phyloP scores from a whole-genome alignment of 768 basidiomycete genomes.

The Leccinum longicurvipes region DNA sequence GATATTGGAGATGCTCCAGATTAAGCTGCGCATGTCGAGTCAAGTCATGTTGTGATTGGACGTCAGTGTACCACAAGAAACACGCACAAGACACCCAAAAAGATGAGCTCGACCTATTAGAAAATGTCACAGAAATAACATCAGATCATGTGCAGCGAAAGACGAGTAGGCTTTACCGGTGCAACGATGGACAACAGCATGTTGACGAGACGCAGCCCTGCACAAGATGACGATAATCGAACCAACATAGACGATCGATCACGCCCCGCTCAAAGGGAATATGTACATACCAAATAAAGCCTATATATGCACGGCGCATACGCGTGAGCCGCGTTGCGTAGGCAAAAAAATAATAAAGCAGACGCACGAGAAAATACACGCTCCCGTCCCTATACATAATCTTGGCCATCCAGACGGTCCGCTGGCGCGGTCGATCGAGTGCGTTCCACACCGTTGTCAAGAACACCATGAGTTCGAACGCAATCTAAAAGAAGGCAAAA shows the following conservation, averaged over 20 bases:
- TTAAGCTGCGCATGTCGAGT: conserved; percentile 23
- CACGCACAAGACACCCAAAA: conserved; percentile 23
- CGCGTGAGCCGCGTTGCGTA: not conserved
- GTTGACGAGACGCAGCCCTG: conserved; percentile 23
- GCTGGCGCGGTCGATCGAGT: conserved; percentile 23
- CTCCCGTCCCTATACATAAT: conserved; percentile 30
- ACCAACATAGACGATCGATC: not conserved
- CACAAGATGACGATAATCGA: not conserved
- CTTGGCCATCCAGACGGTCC: conserved; percentile 15
- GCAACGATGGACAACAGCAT: conserved; percentile 18
- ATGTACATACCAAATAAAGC: conserved; percentile 22
- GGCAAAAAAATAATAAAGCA: not conserved
- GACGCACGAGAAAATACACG: conserved; percentile 27
- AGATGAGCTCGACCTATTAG: conserved; percentile 16
- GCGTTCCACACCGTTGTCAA: conserved; percentile 28
- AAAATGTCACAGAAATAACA: not conserved
- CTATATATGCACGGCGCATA: conserved; percentile 2
- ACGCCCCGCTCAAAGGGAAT: not conserved
- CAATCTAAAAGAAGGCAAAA: conserved; percentile 16
- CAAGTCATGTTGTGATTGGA: not conserved
- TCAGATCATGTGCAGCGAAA: not conserved
- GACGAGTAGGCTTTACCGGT: conserved; percentile 18
- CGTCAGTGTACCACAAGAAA: not conserved
- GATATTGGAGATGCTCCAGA: conserved; percentile 35
- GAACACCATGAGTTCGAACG: conserved; percentile 32